Conservation (phyloP, 192 early-diverging fungal genomes). For the Entomortierella beljakovae region DNA sequence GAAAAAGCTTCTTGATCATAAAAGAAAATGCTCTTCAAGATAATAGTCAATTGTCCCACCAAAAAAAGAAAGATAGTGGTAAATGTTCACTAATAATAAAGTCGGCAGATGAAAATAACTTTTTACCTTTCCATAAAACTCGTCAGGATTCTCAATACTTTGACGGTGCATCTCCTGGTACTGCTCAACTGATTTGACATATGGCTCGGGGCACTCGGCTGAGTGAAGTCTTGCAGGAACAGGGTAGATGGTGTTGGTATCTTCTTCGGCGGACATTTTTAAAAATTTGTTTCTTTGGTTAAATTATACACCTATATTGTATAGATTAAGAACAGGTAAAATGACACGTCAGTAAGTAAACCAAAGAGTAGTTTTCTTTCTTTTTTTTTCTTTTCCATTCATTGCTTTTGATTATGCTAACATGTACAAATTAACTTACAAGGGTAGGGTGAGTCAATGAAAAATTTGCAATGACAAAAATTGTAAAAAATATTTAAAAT, state of each 20-base stretch:
- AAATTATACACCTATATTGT: too few species aligned
- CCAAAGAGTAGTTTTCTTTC: too few species aligned
- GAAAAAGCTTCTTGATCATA: too few species aligned
- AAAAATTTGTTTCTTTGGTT: neutral
- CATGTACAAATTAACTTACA: too few species aligned
- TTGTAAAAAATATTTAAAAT: too few species aligned
- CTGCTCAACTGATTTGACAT: constrained; percentile 77
- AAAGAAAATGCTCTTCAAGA: too few species aligned
- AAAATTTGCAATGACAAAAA: too few species aligned
- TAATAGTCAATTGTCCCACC: too few species aligned
- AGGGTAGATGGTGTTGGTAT: constrained; percentile 39
- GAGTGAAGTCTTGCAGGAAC: constrained; percentile 75
- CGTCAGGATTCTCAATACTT: constrained; percentile 81
- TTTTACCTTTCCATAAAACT: constrained; percentile 86
- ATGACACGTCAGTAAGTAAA: neutral
- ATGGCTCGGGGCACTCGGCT: constrained; percentile 69
- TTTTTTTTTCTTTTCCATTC: neutral
- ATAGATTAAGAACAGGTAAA: too few species aligned
- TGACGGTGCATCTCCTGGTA: constrained; percentile 87
- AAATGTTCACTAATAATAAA: neutral
- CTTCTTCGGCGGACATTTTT: constrained; percentile 33
- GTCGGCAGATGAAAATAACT: neutral
- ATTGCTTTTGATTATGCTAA: neutral
- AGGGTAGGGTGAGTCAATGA: too few species aligned
- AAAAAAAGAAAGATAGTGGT: too few species aligned